A percentile compares a stretch with the other conserved stretches of the same genome.
Evolutionary conservation across 2,329 filamentous ascomycete species (phyloP).

Genomic region (Xylaria hypoxylon): DNA sequence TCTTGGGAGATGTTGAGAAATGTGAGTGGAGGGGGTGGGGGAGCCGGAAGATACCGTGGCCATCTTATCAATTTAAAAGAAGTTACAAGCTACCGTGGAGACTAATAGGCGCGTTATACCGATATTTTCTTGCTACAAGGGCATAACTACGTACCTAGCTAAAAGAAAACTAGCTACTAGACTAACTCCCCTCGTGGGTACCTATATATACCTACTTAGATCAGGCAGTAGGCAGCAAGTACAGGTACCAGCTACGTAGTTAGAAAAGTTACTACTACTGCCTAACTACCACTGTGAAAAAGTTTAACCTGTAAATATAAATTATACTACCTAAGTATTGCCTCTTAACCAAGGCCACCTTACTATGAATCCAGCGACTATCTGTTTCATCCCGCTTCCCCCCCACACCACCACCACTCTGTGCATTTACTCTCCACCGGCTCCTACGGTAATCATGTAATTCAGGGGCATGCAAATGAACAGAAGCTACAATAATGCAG

Average conservation of each 20-base stretch:
- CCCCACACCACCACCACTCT: neutral
- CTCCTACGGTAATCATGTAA: neutral
- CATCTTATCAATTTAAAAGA: slow-evolving; percentile 6
- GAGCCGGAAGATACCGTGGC: slow-evolving; percentile 8
- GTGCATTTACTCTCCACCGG: no score
- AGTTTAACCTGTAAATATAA: no score
- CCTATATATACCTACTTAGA: no score
- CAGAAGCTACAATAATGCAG: neutral
- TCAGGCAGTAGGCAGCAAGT: no score
- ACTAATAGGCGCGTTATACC: neutral
- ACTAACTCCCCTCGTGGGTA: no score
- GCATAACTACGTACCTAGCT: neutral
- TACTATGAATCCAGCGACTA: neutral
- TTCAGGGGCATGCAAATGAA: slow-evolving; percentile 5
- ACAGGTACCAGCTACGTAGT: no score
- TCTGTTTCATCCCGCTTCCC: neutral
- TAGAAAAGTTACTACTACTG: no score
- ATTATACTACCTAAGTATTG: no score
- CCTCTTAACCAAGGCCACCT: neutral
- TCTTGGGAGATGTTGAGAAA: neutral
- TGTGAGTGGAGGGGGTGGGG: neutral
- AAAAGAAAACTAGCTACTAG: no score
- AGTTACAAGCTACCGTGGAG: neutral
- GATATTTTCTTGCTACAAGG: neutral
- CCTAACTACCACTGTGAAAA: no score